These are phyloP conservation scores for Tetradesmus obliquus DNA, from an alignment of 139 green algal genomes.

Conservation along the genomic window DNA sequence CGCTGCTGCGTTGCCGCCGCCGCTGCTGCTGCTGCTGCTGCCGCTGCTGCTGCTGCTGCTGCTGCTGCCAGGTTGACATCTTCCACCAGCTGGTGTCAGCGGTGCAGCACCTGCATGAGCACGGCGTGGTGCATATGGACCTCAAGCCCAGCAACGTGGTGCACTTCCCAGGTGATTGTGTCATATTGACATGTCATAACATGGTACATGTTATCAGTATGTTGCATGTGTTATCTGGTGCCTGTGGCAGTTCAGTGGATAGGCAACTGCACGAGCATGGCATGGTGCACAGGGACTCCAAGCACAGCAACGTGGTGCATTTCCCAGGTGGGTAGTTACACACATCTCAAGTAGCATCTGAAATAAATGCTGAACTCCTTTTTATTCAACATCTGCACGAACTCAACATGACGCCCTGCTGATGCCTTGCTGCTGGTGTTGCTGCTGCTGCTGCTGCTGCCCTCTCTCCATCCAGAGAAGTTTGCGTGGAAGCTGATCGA, in stretches of 20 bases:
- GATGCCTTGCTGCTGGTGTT: too few relatives aligned
- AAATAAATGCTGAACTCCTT: too few relatives aligned
- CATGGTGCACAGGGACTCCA: slow-evolving; percentile 69
- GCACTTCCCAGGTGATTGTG: not conserved
- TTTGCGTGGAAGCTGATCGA: slow-evolving; percentile 35
- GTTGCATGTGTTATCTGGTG: too few relatives aligned
- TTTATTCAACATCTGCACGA: too few relatives aligned
- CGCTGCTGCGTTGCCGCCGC: not conserved
- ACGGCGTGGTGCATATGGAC: slow-evolving; percentile 62
- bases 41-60: not conserved
- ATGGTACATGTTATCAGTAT: too few relatives aligned
- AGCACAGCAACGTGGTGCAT: slow-evolving; percentile 63
- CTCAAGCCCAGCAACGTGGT: slow-evolving; percentile 72
- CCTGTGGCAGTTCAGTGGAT: slow-evolving; percentile 54
- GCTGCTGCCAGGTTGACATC: slow-evolving; percentile 34
- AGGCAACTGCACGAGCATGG: slow-evolving; percentile 59
- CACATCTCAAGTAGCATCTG: too few relatives aligned
- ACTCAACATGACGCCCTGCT: too few relatives aligned
- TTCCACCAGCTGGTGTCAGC: slow-evolving; percentile 55
- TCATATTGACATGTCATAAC: slow-evolving; percentile 34
- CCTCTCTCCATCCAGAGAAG: not conserved
- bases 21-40: not conserved
- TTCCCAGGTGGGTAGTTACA: too few relatives aligned
- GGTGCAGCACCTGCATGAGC: slow-evolving; percentile 63
- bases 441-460: too few relatives aligned